Percentiles rank a stretch among this genome's conserved stretches.
Conservation (phyloP, 202 grass and related monocot species). For the Brachypodium distachyon region DNA sequence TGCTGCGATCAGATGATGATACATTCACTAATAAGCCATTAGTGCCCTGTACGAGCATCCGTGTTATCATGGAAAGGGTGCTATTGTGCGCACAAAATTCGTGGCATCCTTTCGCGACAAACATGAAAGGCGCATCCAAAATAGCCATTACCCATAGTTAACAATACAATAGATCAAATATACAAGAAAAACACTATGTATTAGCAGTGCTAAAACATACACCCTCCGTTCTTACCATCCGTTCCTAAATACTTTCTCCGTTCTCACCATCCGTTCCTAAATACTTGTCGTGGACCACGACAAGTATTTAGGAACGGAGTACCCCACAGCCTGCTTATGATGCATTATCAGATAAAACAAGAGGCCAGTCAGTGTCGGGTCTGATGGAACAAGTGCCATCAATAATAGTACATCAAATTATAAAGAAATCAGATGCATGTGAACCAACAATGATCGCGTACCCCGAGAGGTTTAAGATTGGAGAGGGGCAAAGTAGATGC, state of each 20-base stretch:
- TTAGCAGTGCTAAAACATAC: too few relatives aligned
- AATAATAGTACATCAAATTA: background rate
- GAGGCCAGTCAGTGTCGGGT: background rate
- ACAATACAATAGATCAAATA: background rate
- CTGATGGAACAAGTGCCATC: conserved; percentile 5
- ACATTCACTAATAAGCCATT: background rate
- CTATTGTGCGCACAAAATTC: background rate
- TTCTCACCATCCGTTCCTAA: too few relatives aligned
- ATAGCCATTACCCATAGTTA: background rate
- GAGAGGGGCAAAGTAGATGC: background rate
- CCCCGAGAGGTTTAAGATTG: background rate
- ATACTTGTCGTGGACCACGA: too few relatives aligned
- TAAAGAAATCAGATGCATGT: conserved; percentile 3
- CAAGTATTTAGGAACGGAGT: too few relatives aligned
- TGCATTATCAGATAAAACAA: conserved; percentile 8
- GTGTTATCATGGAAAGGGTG: background rate
- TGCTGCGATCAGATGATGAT: background rate
- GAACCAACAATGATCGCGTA: conserved; percentile 6
- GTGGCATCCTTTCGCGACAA: background rate
- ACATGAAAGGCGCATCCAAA: too few relatives aligned
- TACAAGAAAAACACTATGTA: background rate
- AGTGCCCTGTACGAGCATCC: background rate
- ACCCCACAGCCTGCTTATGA: background rate
- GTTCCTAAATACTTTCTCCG: too few relatives aligned
- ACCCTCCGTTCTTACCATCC: too few relatives aligned